phyloP scores from a whole-genome alignment of 208 protist species.

The Endotrypanum monterogeii region DNA sequence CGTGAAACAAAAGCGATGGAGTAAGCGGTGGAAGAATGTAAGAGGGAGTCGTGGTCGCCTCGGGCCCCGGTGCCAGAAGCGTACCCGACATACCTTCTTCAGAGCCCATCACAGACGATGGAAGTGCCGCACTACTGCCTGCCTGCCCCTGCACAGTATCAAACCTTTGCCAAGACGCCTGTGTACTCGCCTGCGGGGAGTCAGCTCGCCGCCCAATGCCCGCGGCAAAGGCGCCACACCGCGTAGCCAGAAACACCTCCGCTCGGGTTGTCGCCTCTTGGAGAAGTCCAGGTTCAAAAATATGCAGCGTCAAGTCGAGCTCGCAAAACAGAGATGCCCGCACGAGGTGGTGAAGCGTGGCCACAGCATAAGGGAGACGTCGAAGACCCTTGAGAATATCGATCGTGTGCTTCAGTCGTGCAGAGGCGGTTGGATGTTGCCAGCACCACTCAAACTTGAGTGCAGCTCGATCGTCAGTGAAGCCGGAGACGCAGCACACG shows the following conservation, averaged over 20 bases:
- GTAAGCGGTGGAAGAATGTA: conserved; percentile 33
- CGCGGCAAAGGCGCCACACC: not conserved
- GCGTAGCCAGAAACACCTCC: conserved; percentile 14
- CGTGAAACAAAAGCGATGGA: conserved; percentile 48
- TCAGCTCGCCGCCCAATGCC: not conserved
- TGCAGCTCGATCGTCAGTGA: conserved; percentile 85
- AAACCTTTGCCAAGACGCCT: not conserved
- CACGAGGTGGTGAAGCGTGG: conserved; percentile 58
- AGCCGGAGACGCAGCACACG: conserved; percentile 92
- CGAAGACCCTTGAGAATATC: conserved; percentile 39
- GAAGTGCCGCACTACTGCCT: not conserved
- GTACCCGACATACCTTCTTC: not conserved
- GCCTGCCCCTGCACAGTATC: not conserved
- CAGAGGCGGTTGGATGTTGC: conserved; percentile 84
- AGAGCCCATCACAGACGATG: not conserved
- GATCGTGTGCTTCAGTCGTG: conserved; percentile 46
- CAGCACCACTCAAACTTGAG: conserved; percentile 97
- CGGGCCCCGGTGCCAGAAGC: not conserved
- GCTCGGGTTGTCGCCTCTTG: conserved; percentile 31
- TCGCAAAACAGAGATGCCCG: conserved; percentile 61
- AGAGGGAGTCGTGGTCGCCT: not conserved
- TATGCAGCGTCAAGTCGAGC: conserved; percentile 73
- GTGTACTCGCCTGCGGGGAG: not conserved
- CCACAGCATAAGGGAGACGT: conserved; percentile 62
- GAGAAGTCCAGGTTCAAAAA: conserved; percentile 60